These are phyloP conservation scores for Kwoniella botswanensis DNA, from an alignment of 768 basidiomycete species.

Conservation along the genomic window DNA sequence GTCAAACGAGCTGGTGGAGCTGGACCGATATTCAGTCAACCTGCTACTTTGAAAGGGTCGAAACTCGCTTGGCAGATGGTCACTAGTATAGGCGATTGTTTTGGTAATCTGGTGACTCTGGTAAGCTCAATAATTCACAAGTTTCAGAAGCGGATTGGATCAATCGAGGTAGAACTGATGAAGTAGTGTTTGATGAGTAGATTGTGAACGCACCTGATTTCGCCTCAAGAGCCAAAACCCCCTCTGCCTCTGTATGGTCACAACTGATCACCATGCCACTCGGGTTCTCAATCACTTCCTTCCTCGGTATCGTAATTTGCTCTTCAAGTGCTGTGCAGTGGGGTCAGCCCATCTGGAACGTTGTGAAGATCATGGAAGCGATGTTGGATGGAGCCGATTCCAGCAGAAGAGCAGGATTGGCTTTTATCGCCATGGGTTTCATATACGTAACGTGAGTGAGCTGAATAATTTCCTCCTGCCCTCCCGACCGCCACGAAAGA, in stretches of 20 bases:
- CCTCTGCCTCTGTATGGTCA: conserved; percentile 46
- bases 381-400: conserved; percentile 72
- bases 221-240: conserved; percentile 47
- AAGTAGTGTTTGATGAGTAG: background rate
- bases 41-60: conserved; percentile 68
- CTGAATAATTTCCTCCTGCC: too few species aligned
- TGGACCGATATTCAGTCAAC: conserved; percentile 73
- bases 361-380: conserved; percentile 71
- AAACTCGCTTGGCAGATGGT: conserved; percentile 69
- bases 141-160: too few species aligned
- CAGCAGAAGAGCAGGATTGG: conserved; percentile 72
- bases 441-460: conserved; percentile 68
- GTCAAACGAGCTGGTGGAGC: conserved; percentile 77
- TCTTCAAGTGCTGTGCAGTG: conserved; percentile 79
- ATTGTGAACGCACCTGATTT: conserved; percentile 50
- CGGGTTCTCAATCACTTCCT: conserved; percentile 74
- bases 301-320: conserved; percentile 80
- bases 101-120: conserved; percentile 78
- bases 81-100: conserved; percentile 64
- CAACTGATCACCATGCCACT: conserved; percentile 71
- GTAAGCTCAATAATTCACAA: background rate
- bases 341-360: conserved; percentile 78
- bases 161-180: background rate
- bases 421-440: conserved; percentile 79
- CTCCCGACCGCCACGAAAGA: too few species aligned